Evolutionary conservation across 164 flowering plant genomes (phyloP).

Genomic region (Kingdonia uniflora): DNA sequence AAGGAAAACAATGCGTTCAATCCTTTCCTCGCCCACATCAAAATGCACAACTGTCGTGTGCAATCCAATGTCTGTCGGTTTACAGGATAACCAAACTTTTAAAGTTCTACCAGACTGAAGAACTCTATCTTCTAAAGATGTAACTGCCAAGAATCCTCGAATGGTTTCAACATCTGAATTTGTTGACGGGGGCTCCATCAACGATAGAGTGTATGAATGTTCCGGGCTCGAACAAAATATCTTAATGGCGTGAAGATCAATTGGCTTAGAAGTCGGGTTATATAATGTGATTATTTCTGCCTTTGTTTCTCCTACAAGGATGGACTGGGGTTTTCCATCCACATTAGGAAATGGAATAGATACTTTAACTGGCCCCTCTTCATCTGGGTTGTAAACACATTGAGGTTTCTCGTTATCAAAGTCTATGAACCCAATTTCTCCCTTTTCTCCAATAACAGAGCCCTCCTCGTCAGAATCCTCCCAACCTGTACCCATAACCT

Average conservation of each 20-base stretch:
- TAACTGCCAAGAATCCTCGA: slow-evolving; percentile 35
- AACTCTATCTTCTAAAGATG: slow-evolving; percentile 55
- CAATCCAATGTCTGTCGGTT: slow-evolving; percentile 65
- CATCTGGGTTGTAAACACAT: slow-evolving; percentile 31
- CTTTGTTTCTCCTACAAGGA: slow-evolving; percentile 41
- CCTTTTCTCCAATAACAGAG: slow-evolving; percentile 66
- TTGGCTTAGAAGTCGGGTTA: slow-evolving; percentile 55
- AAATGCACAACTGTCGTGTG: slow-evolving; percentile 63
- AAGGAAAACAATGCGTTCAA: slow-evolving; percentile 66
- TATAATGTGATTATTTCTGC: slow-evolving; percentile 39
- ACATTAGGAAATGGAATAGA: slow-evolving; percentile 67
- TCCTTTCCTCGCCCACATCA: slow-evolving; percentile 45
- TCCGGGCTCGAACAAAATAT: slow-evolving; percentile 69
- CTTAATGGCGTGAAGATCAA: slow-evolving; percentile 55
- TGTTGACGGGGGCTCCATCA: slow-evolving; percentile 63
- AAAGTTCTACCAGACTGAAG: slow-evolving; percentile 53
- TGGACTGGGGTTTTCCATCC: slow-evolving; percentile 56
- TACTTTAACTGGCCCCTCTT: slow-evolving; percentile 55
- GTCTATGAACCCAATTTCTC: slow-evolving; percentile 66
- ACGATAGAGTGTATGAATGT: slow-evolving; percentile 52
- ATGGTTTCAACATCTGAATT: slow-evolving; percentile 28
- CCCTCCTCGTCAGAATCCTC: slow-evolving; percentile 26
- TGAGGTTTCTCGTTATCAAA: slow-evolving; percentile 43
- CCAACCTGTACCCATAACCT: slow-evolving; percentile 11
- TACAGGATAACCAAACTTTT: slow-evolving; percentile 81